phyloP scores from a whole-genome alignment of 768 basidiomycete genomes.

The Lentinula raphanica region DNA sequence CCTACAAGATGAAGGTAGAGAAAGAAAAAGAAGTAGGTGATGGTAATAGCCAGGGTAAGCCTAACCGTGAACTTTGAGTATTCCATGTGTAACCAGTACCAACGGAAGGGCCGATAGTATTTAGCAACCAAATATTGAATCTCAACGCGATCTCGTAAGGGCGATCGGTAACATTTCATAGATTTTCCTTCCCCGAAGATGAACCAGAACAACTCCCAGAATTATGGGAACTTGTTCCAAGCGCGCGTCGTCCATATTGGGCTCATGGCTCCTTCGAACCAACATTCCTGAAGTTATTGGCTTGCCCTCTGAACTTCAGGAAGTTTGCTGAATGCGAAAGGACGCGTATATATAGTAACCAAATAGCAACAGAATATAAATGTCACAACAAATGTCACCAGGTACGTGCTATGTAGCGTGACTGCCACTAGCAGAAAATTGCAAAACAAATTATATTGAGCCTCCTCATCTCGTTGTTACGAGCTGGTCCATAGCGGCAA shows the following conservation, averaged over 20 bases:
- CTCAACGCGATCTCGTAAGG: slow-evolving; percentile 1
- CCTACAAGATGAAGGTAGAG: slow-evolving; percentile 22
- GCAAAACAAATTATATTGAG: not conserved
- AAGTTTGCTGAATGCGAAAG: not conserved
- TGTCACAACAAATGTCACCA: not conserved
- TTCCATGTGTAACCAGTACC: slow-evolving; percentile 16
- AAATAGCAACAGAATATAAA: not conserved
- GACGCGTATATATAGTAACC: not conserved
- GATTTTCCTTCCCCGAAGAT: not conserved
- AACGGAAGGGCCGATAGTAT: slow-evolving; percentile 7
- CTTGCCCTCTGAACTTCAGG: not conserved
- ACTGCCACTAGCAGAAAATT: not conserved
- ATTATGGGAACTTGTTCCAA: not conserved
- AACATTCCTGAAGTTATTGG: not conserved
- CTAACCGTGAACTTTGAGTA: slow-evolving; percentile 7
- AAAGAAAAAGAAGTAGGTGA: slow-evolving; percentile 18
- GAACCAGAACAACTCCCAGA: not conserved
- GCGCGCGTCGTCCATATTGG: not conserved
- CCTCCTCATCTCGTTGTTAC: not conserved
- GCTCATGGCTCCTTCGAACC: not conserved
- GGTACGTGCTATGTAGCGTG: not conserved
- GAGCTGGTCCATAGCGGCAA: not conserved
- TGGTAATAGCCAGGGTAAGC: slow-evolving; percentile 11
- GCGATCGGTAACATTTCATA: slow-evolving; percentile 7
- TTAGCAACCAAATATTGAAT: slow-evolving; percentile 5